Evolutionary conservation across 176 grass and related monocot genomes (phyloP), one percentile per base, ranked within the genome.

Genomic region (Triticum monococcum): DNA sequence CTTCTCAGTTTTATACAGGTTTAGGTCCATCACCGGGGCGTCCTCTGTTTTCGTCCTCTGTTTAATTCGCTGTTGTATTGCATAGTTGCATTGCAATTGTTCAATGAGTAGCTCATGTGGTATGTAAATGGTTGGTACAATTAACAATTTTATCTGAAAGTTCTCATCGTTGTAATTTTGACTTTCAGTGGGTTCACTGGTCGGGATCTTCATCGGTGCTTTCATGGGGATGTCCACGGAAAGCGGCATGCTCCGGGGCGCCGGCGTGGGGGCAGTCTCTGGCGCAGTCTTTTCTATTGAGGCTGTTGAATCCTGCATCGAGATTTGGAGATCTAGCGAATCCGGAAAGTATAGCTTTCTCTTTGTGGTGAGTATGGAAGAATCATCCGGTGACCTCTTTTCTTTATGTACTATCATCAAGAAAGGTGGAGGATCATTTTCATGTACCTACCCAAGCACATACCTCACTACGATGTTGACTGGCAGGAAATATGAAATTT

Each of bases 201-300:
- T 96, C 26, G 96, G 96, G 59, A 82, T 92, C 64, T 88, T 98
- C 65, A 92, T 93, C 10, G 96, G 96, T 22, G 90, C 91, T 12
- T 87, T 94, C 28, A 94, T 92, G 72, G 96, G 96, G 38, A 89
- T 98, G 69, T 91, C 96, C 43, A 92, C 93, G 0, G 96, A 98
- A 18, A 92, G 96, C 23, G 93, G 96, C 77, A 79, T 98, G 68
- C 4, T 98, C 4, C 84, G 93, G 3, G 96, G 96, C 1, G 93
- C 93, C 9, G 96, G 93, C 5, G 91, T 98, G 1, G 96, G 96
- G 54, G 96, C 93, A 17, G 91, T 98, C 48, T 95, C 93, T 0
- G 96, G 96, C 1, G 93, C 96, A 0, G 93, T 98, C 60, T 98
- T 98, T 86, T 96, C 86, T 16, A 98, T 98, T 11, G 96, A 98